Evolutionary conservation across 2,329 filamentous ascomycete genomes (phyloP).

Genomic region (Ceratocystis colombiana): DNA sequence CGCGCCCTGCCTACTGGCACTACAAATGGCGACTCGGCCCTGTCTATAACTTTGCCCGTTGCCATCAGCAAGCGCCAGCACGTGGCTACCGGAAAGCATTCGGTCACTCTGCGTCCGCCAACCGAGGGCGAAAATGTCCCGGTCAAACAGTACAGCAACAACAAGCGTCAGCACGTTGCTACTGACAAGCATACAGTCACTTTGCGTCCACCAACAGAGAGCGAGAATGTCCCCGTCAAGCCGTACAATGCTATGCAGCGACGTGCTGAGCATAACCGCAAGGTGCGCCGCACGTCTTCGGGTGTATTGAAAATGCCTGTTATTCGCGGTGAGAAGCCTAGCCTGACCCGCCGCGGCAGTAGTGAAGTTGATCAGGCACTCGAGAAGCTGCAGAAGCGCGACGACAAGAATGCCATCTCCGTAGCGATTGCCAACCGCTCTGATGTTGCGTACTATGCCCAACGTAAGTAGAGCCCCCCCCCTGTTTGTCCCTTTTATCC

Average conservation of each 20-base stretch:
- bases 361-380: conserved; percentile 20
- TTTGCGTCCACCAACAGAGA: conserved; percentile 23
- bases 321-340: conserved; percentile 30
- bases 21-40: conserved; percentile 15
- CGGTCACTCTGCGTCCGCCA: conserved; percentile 14
- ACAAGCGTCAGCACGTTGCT: not conserved
- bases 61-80: conserved; percentile 16
- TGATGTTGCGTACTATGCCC: conserved; percentile 46
- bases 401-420: conserved; percentile 32
- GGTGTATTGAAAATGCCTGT: conserved; percentile 31
- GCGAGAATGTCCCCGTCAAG: conserved; percentile 21
- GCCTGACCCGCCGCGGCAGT: conserved; percentile 33
- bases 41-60: conserved; percentile 24
- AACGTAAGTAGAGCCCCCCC: conserved; percentile 32
- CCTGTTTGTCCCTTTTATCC: not conserved
- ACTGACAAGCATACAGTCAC: conserved; percentile 16
- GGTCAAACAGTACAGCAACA: conserved; percentile 7
- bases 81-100: conserved; percentile 16
- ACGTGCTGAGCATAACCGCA: conserved; percentile 19
- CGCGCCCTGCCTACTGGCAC: conserved; percentile 19
- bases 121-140: conserved; percentile 8
- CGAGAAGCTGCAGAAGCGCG: conserved; percentile 19
- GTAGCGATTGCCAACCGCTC: conserved; percentile 41
- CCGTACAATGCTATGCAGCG: conserved; percentile 11
- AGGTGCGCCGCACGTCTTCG: conserved; percentile 18